A percentile compares a stretch with the other conserved stretches of the same genome.
Conservation (phyloP, 1,284 basidiomycete species). For the Ustilago shanxiensis region DNA sequence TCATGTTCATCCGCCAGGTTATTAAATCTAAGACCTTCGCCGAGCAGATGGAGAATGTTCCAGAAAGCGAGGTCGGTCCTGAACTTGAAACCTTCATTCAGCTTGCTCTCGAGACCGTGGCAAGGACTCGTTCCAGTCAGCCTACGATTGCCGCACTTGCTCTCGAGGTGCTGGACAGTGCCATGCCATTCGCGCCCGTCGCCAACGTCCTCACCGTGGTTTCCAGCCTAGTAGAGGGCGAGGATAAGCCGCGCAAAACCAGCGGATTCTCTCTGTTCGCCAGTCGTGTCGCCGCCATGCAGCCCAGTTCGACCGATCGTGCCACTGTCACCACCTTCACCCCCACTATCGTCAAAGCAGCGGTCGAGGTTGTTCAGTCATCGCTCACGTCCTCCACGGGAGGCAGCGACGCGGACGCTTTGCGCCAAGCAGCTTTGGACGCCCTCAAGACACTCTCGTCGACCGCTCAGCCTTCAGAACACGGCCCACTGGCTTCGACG, state of each 20-base stretch:
- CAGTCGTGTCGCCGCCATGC: constrained; percentile 47
- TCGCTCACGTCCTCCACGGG: constrained; percentile 21
- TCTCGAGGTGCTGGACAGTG: constrained; percentile 47
- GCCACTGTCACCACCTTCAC: constrained; percentile 40
- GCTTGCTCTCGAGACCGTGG: constrained; percentile 36
- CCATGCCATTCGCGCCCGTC: constrained; percentile 57
- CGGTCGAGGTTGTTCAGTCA: constrained; percentile 33
- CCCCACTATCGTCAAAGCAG: constrained; percentile 42
- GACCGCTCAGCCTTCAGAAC: constrained; percentile 31
- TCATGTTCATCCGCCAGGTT: constrained; percentile 55
- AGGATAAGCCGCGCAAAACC: constrained; percentile 28
- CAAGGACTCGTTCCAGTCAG: constrained; percentile 19
- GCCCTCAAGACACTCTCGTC: constrained; percentile 51
- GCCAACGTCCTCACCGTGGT: constrained; percentile 49
- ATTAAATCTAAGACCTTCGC: constrained; percentile 45
- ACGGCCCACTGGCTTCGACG: constrained; percentile 40
- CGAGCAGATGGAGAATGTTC: constrained; percentile 27
- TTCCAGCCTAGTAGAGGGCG: constrained; percentile 39
- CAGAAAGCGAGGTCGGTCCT: constrained; percentile 24
- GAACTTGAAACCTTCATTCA: constrained; percentile 43
- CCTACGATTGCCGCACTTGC: constrained; percentile 31
- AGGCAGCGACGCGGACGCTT: constrained; percentile 28
- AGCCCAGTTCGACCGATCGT: constrained; percentile 29
- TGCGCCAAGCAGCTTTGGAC: constrained; percentile 52
- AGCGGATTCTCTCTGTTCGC: constrained; percentile 56